Percentiles rank a stretch among this genome's conserved stretches.
phyloP scores from a whole-genome alignment of 2,329 filamentous ascomycete species.

The Cladosporium sphaerospermum region DNA sequence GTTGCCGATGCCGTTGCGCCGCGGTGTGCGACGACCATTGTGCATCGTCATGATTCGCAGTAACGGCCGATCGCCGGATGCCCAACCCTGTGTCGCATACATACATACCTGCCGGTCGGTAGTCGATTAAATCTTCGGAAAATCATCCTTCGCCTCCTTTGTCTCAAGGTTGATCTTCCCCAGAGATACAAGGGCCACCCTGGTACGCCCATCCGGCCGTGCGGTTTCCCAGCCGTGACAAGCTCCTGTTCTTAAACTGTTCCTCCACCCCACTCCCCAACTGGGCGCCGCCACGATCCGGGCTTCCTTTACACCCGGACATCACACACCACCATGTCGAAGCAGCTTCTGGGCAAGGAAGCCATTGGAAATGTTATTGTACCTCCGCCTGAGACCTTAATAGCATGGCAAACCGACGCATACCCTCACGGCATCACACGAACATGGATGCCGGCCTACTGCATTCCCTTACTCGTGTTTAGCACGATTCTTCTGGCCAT shows the following conservation, averaged over 20 bases:
- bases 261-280: neutral
- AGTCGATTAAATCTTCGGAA: no score
- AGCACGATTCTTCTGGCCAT: constrained; percentile 18
- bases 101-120: no score
- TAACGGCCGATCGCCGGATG: no score
- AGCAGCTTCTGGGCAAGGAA: neutral
- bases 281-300: neutral
- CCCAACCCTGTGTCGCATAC: no score
- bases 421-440: constrained; percentile 5
- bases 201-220: neutral
- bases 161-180: neutral
- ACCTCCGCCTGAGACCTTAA: neutral
- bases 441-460: constrained; percentile 12
- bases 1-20: neutral
- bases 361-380: constrained; percentile 9
- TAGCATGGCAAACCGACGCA: constrained; percentile 7
- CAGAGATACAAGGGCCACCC: constrained; percentile 7
- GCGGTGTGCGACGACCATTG: neutral
- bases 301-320: neutral
- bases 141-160: no score
- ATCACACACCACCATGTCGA: constrained; percentile 1
- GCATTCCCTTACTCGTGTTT: constrained; percentile 15
- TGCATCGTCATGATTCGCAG: no score
- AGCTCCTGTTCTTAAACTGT: neutral
- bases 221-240: neutral